Evolutionary conservation across 306 rosid species (phyloP).

Genomic region (Lathyrus aphaca): DNA sequence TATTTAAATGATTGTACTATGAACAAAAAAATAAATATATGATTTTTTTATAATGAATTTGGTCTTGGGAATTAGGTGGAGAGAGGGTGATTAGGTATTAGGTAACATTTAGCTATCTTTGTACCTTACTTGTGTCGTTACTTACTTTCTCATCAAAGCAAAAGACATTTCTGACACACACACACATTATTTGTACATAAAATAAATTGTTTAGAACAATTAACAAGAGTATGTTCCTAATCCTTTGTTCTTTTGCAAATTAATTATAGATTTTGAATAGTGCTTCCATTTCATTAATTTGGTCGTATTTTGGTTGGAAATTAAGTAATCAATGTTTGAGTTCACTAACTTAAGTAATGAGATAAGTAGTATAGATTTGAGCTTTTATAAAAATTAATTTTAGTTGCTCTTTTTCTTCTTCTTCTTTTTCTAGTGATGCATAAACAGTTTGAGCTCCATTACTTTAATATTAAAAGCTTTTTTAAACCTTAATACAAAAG

Average conservation of each 20-base stretch:
- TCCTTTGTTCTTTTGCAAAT: slow-evolving; percentile 9
- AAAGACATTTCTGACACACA: slow-evolving; percentile 15
- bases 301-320: not conserved
- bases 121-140: slow-evolving; percentile 41
- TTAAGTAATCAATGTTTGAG: slow-evolving; percentile 3
- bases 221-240: slow-evolving; percentile 13
- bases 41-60: not conserved
- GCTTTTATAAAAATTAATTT: too few species aligned
- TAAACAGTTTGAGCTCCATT: too few species aligned
- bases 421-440: too few species aligned
- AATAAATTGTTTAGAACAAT: not conserved
- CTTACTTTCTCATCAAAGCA: slow-evolving; percentile 42
- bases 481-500: too few species aligned
- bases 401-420: too few species aligned
- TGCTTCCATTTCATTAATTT: not conserved
- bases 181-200: slow-evolving; percentile 26
- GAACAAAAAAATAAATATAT: slow-evolving; percentile 13
- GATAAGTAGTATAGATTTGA: too few species aligned
- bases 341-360: not conserved
- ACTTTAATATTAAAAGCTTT: too few species aligned
- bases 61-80: slow-evolving; percentile 45
- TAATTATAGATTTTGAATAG: not conserved
- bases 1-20: slow-evolving; percentile 30
- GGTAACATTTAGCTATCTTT: slow-evolving; percentile 58
- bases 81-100: slow-evolving; percentile 37